Conservation (phyloP, 73 alveolate species). For the Paramecium sexaurelia region DNA sequence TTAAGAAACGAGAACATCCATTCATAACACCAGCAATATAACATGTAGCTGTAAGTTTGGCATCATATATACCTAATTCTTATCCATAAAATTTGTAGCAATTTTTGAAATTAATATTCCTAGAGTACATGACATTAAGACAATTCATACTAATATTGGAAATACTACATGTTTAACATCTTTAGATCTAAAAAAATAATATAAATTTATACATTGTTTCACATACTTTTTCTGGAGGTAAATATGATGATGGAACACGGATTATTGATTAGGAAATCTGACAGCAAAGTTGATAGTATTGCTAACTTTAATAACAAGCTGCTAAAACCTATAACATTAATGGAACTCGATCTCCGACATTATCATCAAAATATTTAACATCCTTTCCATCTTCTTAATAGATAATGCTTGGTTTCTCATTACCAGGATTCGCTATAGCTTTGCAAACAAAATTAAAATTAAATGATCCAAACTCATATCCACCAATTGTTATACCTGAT, state of each 20-base stretch:
- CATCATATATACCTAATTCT: conserved; percentile 43
- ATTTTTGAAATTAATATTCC: conserved; percentile 24
- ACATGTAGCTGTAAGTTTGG: conserved; percentile 32
- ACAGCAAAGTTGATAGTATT: not conserved
- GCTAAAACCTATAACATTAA: conserved; percentile 8
- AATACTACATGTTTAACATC: not conserved
- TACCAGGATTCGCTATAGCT: conserved; percentile 32
- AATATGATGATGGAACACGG: not conserved
- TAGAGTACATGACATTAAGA: not conserved
- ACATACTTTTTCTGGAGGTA: not conserved
- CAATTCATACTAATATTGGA: not conserved
- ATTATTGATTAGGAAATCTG: not conserved
- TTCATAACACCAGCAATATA: conserved; percentile 46
- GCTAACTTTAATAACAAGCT: not conserved
- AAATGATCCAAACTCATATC: conserved; percentile 73
- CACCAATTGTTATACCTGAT: conserved; percentile 64
- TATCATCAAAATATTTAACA: not conserved
- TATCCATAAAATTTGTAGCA: conserved; percentile 33
- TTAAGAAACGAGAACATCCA: conserved; percentile 43
- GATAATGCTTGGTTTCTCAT: not conserved
- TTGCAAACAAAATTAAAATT: conserved; percentile 60
- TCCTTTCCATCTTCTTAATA: conserved; percentile 7
- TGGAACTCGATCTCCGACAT: conserved; percentile 15
- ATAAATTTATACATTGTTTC: not conserved
- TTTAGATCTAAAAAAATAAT: not conserved